A percentile compares a stretch with the other conserved stretches of the same genome.
These are phyloP conservation scores for Mixia osmundae DNA, from an alignment of 1,284 basidiomycete genomes.

Conservation along the genomic window DNA sequence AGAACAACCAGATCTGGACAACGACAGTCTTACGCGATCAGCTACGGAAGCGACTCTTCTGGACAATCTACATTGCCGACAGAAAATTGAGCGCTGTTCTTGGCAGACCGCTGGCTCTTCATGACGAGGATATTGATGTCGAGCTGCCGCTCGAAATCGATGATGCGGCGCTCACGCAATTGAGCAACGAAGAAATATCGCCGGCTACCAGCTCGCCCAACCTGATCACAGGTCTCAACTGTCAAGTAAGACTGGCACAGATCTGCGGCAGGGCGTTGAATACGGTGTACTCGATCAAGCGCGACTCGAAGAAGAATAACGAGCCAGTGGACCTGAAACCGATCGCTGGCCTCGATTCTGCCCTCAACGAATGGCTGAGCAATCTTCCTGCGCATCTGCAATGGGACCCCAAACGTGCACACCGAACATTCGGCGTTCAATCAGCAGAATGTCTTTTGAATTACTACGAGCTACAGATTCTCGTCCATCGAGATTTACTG, in stretches of 20 bases:
- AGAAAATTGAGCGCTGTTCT: constrained; percentile 13
- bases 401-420: constrained; percentile 4
- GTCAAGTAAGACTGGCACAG: not conserved
- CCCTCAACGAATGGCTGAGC: constrained; percentile 11
- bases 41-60: constrained; percentile 54
- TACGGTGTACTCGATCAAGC: not conserved
- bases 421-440: not conserved
- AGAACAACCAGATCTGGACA: constrained; percentile 20
- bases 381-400: constrained; percentile 5
- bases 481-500: constrained; percentile 13
- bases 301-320: not conserved
- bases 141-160: constrained; percentile 57
- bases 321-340: not conserved
- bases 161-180: constrained; percentile 31
- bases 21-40: constrained; percentile 30
- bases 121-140: constrained; percentile 63
- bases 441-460: not conserved
- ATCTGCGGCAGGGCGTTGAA: not conserved
- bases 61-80: constrained; percentile 27
- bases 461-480: constrained; percentile 6
- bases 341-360: constrained; percentile 6
- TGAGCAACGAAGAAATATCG: constrained; percentile 1
- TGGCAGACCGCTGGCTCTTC: constrained; percentile 58
- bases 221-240: not conserved
- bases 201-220: not conserved